Conservation (phyloP, 805 yeast species). For the Aciculoconidium aculeatum region DNA sequence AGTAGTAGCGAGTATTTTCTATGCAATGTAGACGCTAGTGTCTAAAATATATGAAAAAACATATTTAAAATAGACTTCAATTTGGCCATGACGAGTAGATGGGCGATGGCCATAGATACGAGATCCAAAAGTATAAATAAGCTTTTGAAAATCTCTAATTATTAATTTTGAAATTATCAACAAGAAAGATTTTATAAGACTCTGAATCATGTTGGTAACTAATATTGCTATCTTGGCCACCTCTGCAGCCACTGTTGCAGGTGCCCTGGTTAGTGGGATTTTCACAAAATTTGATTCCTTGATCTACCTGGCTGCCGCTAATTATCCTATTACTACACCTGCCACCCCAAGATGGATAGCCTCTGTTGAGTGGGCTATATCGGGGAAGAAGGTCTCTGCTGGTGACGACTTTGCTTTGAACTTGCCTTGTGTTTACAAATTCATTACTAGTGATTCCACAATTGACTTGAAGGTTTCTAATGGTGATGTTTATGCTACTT, state of each 20-base stretch:
- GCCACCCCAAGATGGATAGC: conserved; percentile 15
- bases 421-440: conserved; percentile 22
- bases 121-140: too few species aligned
- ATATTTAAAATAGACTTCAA: too few species aligned
- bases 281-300: conserved; percentile 13
- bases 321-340: conserved; percentile 5
- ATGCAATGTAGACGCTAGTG: too few species aligned
- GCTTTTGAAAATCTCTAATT: too few species aligned
- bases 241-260: conserved; percentile 2
- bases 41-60: too few species aligned
- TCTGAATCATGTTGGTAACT: too few species aligned
- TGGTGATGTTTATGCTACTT: conserved; percentile 7
- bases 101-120: too few species aligned
- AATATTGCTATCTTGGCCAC: conserved; percentile 6
- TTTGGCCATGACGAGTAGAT: too few species aligned
- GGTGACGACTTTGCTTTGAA: conserved; percentile 24
- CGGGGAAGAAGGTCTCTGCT: conserved; percentile 9
- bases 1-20: too few species aligned
- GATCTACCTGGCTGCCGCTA: conserved; percentile 7
- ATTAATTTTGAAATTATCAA: too few species aligned
- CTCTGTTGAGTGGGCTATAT: conserved; percentile 15
- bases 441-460: conserved; percentile 9
- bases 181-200: too few species aligned
- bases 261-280: conserved; percentile 12
- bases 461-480: conserved; percentile 8